Evolutionary conservation across 2,329 filamentous ascomycete genomes (phyloP).

Genomic region (Immersiporthe knoxdaviesiana): DNA sequence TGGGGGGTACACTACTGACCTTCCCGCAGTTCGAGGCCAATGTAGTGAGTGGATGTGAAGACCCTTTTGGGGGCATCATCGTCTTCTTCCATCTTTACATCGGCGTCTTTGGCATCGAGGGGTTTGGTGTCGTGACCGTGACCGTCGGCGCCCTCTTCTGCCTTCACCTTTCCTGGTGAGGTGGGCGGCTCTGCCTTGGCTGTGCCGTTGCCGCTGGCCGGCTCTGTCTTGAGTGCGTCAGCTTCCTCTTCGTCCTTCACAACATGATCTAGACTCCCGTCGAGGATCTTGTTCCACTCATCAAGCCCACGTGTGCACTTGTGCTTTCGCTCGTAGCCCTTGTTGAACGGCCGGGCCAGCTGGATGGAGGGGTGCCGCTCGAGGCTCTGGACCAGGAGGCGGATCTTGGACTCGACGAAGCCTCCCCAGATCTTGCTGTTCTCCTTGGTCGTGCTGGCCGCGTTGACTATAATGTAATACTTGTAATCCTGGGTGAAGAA

Average conservation of each 20-base stretch:
- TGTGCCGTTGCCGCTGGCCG: slow-evolving; percentile 51
- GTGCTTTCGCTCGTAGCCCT: slow-evolving; percentile 86
- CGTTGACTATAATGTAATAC: slow-evolving; percentile 89
- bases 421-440: slow-evolving; percentile 87
- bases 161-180: slow-evolving; percentile 46
- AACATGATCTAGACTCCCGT: slow-evolving; percentile 54
- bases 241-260: slow-evolving; percentile 40
- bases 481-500: slow-evolving; percentile 95
- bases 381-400: slow-evolving; percentile 79
- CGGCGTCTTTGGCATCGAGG: slow-evolving; percentile 32
- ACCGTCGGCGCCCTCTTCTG: slow-evolving; percentile 35
- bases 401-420: slow-evolving; percentile 89
- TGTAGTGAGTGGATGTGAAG: slow-evolving; percentile 92
- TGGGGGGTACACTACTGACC: slow-evolving; percentile 57
- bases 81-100: slow-evolving; percentile 34
- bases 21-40: slow-evolving; percentile 79
- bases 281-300: slow-evolving; percentile 57
- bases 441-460: slow-evolving; percentile 81
- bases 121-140: slow-evolving; percentile 30
- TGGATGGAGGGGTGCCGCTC: slow-evolving; percentile 80
- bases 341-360: slow-evolving; percentile 88
- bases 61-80: slow-evolving; percentile 49
- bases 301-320: slow-evolving; percentile 57
- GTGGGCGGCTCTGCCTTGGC: slow-evolving; percentile 51
- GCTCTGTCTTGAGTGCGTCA: slow-evolving; percentile 49